Conservation (phyloP, 768 basidiomycete species). For the Auriscalpium microsporum region DNA sequence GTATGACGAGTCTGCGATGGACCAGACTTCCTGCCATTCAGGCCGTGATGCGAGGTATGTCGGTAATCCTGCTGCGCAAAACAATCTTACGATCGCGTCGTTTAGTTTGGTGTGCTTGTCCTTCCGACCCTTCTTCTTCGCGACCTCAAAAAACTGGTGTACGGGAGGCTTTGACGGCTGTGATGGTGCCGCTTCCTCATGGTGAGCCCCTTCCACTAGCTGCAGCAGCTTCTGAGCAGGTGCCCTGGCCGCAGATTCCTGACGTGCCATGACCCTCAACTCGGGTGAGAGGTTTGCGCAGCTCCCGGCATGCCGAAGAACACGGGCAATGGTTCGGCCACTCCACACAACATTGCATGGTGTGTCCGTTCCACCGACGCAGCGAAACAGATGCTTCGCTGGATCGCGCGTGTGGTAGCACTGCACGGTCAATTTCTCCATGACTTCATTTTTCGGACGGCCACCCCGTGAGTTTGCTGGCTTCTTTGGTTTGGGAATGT, state of each 20-base stretch:
- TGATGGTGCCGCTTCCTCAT: conserved; percentile 3
- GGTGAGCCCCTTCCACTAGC: background rate
- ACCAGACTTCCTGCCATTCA: background rate
- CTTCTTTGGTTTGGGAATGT: background rate
- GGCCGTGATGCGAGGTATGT: background rate
- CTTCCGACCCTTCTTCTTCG: background rate
- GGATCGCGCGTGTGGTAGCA: background rate
- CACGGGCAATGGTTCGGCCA: background rate
- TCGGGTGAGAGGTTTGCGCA: background rate
- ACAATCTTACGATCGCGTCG: background rate
- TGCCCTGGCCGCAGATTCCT: background rate
- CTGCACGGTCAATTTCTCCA: background rate
- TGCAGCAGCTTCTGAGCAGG: background rate
- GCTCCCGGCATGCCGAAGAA: background rate
- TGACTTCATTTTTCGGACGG: background rate
- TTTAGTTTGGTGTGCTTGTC: background rate
- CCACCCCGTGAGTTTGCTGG: background rate
- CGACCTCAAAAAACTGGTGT: background rate
- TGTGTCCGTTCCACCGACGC: background rate
- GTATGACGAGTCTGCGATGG: background rate
- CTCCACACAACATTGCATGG: background rate
- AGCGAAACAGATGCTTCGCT: background rate
- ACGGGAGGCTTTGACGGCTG: background rate
- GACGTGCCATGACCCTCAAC: background rate
- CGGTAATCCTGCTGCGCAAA: background rate